Evolutionary conservation across 352 stramenopile genomes (phyloP).

Genomic region (Globisporangium acanthophoron): DNA sequence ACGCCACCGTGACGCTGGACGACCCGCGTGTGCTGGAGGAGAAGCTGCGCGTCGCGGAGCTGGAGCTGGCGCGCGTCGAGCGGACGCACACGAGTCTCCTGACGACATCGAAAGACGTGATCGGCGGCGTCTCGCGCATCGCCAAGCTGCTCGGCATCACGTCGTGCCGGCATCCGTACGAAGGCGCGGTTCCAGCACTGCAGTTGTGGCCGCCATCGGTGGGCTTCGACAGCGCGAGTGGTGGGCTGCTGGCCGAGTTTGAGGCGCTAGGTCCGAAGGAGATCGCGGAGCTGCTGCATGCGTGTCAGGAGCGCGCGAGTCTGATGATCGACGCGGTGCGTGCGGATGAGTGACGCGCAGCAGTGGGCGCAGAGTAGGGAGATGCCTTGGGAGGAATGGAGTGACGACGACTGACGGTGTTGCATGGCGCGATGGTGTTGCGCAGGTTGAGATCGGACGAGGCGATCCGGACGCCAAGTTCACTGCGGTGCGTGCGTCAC

Average conservation of each 20-base stretch:
- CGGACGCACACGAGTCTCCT: slow-evolving; percentile 61
- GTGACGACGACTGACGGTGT: neutral
- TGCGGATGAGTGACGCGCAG: neutral
- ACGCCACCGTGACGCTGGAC: slow-evolving; percentile 36
- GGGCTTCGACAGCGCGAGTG: slow-evolving; percentile 38
- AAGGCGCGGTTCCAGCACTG: slow-evolving; percentile 51
- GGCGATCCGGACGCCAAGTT: slow-evolving; percentile 66
- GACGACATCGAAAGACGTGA: slow-evolving; percentile 73
- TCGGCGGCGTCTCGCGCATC: slow-evolving; percentile 54
- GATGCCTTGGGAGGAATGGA: neutral
- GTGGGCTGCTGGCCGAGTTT: slow-evolving; percentile 53
- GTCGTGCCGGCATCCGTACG: slow-evolving; percentile 48
- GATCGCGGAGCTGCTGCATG: slow-evolving; percentile 58
- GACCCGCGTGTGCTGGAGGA: slow-evolving; percentile 70
- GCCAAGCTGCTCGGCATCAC: slow-evolving; percentile 75
- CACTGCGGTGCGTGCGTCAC: slow-evolving; percentile 28
- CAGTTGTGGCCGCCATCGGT: slow-evolving; percentile 58
- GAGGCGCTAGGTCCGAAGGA: slow-evolving; percentile 57
- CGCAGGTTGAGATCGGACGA: slow-evolving; percentile 60
- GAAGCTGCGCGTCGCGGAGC: slow-evolving; percentile 60
- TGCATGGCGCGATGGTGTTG: neutral
- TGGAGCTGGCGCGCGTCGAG: slow-evolving; percentile 59
- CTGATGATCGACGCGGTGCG: slow-evolving; percentile 71
- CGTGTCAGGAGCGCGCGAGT: slow-evolving; percentile 65
- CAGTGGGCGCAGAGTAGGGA: neutral